Base-by-base conservation (phyloP, 345 rosid species). In the Raphanus sativus region DNA sequence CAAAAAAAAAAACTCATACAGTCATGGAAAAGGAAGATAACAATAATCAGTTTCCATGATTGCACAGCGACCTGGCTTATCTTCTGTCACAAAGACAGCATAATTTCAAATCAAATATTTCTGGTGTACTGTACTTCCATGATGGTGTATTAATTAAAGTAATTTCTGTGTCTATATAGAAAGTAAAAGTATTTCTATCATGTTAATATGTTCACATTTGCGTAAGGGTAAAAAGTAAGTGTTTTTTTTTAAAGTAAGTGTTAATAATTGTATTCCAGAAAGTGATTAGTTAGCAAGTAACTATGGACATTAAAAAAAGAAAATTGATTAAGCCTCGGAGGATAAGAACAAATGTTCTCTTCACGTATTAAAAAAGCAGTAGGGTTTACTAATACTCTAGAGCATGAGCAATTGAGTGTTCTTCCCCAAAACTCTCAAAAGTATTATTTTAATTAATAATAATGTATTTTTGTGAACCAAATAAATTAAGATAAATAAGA, bases 321-420 rank as follows among this genome's bases (percentile, higher is more conserved):
- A 28, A 54, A 12, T 38, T 25, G 56, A 60, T 71, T 32, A 71
- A 38, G 61, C 34, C 3, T 26, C 10, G 1, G 34, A 60, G 48
- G 77, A 71, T 73, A 67, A 78, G 56, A 73, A 78, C 81, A 78
- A 78, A 65, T 58, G 61, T 67, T 32, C 50, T 15, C 6, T 26
- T 77, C 21, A 45, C 29, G 50, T n/a, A 30, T 42, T 2, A 65
- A 40, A 64, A 70, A 76, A 62, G 52, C 59, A 55, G 60, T 17
- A 70, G 50, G 24, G 28, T 64, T 38, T 11, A 58, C 17, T 15
- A 13, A 32, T 45, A 13, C 3, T 38, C 11, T 38, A 21, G 21
- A 21, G 21, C 21, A 21, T 21, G 21, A 21, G 21, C 21, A 21
- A 21, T 21, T 21, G 21, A 21, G 21, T 21, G 21, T 21, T 21